Percentiles rank a stretch among this genome's conserved stretches.
These are phyloP conservation scores for Gonapodya prolifera DNA, from an alignment of 192 early-diverging fungal species.

Conservation along the genomic window DNA sequence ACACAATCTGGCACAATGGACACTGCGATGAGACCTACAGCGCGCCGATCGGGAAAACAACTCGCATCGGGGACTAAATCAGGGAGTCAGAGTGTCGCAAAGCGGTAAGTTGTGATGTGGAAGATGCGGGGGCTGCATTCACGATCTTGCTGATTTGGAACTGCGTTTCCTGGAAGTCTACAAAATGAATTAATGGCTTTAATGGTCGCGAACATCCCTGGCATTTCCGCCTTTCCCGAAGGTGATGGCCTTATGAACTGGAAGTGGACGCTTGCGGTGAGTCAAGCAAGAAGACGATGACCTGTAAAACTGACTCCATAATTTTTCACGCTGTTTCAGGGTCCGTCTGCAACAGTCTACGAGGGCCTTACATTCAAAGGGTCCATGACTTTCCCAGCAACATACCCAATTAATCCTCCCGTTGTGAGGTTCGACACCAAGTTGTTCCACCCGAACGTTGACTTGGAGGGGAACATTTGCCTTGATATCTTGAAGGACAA, in stretches of 20 bases:
- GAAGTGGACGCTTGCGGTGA: background rate
- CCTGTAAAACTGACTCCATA: too few relatives aligned
- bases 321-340: background rate
- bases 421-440: background rate
- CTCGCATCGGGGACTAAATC: background rate
- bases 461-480: background rate
- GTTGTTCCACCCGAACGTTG: slow-evolving; percentile 4
- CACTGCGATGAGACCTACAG: background rate
- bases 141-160: too few relatives aligned
- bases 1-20: background rate
- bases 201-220: background rate
- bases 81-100: background rate
- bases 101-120: too few relatives aligned
- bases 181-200: background rate
- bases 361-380: background rate
- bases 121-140: too few relatives aligned
- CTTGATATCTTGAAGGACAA: slow-evolving; percentile 5
- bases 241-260: background rate
- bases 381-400: background rate
- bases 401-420: background rate
- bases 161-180: background rate
- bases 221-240: background rate
- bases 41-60: background rate
- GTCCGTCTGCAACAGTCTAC: background rate
- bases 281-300: too few relatives aligned